Percentiles rank a stretch among this genome's conserved stretches.
phyloP scores from a whole-genome alignment of 2,329 filamentous ascomycete genomes.

The Colletotrichum sp. region DNA sequence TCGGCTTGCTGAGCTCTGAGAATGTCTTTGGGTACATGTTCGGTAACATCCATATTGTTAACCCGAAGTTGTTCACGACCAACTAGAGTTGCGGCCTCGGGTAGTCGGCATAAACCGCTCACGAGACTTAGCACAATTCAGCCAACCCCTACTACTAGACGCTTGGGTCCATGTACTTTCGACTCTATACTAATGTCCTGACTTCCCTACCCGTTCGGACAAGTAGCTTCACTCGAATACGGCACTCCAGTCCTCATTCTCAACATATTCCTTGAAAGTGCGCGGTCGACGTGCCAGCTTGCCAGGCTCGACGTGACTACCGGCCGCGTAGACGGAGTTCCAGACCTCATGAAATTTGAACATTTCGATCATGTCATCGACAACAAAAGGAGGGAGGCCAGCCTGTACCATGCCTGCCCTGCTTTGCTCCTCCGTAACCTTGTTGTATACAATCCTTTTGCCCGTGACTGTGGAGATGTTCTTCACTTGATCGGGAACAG shows the following conservation, averaged over 20 bases:
- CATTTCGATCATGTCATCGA: not conserved
- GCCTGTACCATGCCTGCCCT: not conserved
- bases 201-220: rapidly evolving
- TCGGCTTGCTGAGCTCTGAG: no score
- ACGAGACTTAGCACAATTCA: no score
- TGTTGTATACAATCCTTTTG: not conserved
- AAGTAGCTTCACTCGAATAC: not conserved
- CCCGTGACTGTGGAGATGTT: not conserved
- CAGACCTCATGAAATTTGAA: not conserved
- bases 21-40: no score
- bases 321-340: not conserved
- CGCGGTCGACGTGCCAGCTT: not conserved
- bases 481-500: not conserved
- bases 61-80: no score
- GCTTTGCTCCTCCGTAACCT: not conserved
- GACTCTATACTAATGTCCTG: no score
- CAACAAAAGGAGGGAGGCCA: not conserved
- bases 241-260: not conserved
- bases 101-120: no score
- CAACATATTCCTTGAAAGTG: not conserved
- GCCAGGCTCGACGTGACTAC: not conserved
- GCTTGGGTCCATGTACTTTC: no score
- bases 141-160: no score
- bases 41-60: no score
- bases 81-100: no score